Conservation (phyloP, 371 early-diverging fungal genomes). For the Syncephalastrum sp. region DNA sequence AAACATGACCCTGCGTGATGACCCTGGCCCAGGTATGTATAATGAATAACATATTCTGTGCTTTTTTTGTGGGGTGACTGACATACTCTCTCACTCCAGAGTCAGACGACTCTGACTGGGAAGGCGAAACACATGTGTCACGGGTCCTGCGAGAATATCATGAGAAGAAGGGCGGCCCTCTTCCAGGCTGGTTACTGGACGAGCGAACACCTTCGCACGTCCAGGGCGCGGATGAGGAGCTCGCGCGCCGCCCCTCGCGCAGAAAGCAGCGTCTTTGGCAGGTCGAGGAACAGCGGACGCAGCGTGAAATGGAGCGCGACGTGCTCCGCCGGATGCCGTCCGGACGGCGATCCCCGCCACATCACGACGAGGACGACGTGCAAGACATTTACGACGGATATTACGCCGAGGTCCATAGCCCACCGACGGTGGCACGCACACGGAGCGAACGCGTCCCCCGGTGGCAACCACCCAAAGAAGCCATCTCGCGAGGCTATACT, state of each 20-base stretch:
- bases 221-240: too few relatives aligned
- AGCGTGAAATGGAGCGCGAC: slow-evolving; percentile 11
- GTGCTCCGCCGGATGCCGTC: slow-evolving; percentile 8
- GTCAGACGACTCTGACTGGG: slow-evolving; percentile 55
- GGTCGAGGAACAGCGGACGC: slow-evolving; percentile 4
- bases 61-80: too few relatives aligned
- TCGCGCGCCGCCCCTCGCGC: slow-evolving; percentile 5
- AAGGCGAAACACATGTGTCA: slow-evolving; percentile 57
- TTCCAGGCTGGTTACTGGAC: slow-evolving; percentile 33
- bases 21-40: slow-evolving; percentile 19
- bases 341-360: neutral
- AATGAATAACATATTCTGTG: too few relatives aligned
- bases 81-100: slow-evolving; percentile 21
- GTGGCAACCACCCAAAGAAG: too few relatives aligned
- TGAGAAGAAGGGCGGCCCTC: slow-evolving; percentile 36
- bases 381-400: neutral
- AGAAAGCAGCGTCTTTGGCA: slow-evolving; percentile 13
- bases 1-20: slow-evolving; percentile 43
- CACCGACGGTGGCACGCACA: slow-evolving; percentile 1
- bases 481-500: slow-evolving; percentile 2
- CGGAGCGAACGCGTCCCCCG: slow-evolving; percentile 6
- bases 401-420: neutral
- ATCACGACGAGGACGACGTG: neutral
- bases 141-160: slow-evolving; percentile 50
- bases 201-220: slow-evolving; percentile 14